phyloP scores from a whole-genome alignment of 306 rosid species.

The Parietaria judaica region DNA sequence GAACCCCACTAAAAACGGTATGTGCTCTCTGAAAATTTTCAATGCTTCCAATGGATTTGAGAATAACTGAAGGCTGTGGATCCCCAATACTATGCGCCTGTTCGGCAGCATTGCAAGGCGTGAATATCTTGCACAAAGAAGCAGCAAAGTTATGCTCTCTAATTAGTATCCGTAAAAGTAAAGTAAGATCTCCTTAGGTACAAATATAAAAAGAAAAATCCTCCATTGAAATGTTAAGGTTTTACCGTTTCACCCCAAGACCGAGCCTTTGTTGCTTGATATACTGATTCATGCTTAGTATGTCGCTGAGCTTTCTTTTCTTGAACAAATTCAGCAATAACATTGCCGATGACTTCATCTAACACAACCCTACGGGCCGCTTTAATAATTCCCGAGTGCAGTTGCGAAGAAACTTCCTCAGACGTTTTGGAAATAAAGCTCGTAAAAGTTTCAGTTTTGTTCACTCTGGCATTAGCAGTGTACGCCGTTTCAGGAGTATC shows the following conservation, averaged over 20 bases:
- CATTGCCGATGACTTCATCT: slow-evolving; percentile 74
- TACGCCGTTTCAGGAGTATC: slow-evolving; percentile 30
- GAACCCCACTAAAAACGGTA: slow-evolving; percentile 54
- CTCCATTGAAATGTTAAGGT: slow-evolving; percentile 9
- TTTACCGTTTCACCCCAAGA: slow-evolving; percentile 40
- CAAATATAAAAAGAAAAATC: slow-evolving; percentile 9
- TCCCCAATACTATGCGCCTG: slow-evolving; percentile 17
- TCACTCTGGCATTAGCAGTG: slow-evolving; percentile 33
- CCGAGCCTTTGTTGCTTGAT: slow-evolving; percentile 30
- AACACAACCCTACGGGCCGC: slow-evolving; percentile 78
- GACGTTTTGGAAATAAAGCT: slow-evolving; percentile 53
- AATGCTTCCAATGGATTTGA: slow-evolving; percentile 63
- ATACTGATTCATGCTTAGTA: slow-evolving; percentile 35
- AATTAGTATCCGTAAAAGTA: slow-evolving; percentile 43
- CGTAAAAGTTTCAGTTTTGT: slow-evolving; percentile 27
- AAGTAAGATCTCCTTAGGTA: slow-evolving; percentile 20
- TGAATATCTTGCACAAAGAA: slow-evolving; percentile 23
- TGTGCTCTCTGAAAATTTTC: slow-evolving; percentile 67
- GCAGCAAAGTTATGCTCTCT: slow-evolving; percentile 32
- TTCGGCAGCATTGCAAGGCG: slow-evolving; percentile 23
- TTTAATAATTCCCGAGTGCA: slow-evolving; percentile 66
- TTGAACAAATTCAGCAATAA: slow-evolving; percentile 58
- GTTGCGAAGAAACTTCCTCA: slow-evolving; percentile 70
- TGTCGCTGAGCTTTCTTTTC: slow-evolving; percentile 43
- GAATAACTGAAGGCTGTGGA: slow-evolving; percentile 20